Base-by-base conservation (phyloP, 495 filamentous ascomycete genomes). In the Annulohypoxylon nitens region DNA sequence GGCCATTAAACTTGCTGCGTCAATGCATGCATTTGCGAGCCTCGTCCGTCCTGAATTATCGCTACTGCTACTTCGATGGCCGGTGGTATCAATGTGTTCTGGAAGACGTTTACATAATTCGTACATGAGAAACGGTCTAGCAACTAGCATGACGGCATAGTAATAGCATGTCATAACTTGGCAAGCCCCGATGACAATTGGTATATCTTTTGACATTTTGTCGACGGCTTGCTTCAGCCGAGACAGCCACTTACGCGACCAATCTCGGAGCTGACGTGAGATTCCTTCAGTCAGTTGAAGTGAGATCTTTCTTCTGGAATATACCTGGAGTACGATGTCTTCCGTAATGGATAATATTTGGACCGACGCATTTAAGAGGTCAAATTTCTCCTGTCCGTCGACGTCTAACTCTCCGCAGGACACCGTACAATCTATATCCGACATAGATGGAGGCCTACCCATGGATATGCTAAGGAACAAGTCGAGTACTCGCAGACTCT, bases 381-480 rank as follows among this genome's bases (percentile, higher is more conserved):
- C 77, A 53, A 82, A 79, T 43, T 26, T 60, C 25, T 85, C 82
- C 37, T 66, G 61, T 1, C 81, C 82, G 26, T 77, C 60, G 11
- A 67, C 62, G 3, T 75, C 78, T 0, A 73, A 47, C 2, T 58
- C 68, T 41, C 76, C 69, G 67, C 79, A 84, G 4, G 80, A 62
- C 0, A 87, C 84, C 8, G 88, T 89, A 73, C 85, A 86, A 54
- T 90, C 88, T 26, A 85, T 82, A 51, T 90, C 88, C 0, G 86
- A 87, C 1, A 88, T 88, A 1, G 88, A 87, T 0, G 88, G 88
- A 0, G 88, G 88, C 0, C 88, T 83, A 0, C 88, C 88, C 74
- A 90, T 80, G 1, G 87, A 90, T 43, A 86, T 86, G 71, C 85
- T 88, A 36, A 90, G 82, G 61, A 88, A 90, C 5, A 90, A 68